Evolutionary conservation across 345 rosid species (phyloP), one percentile per base, ranked within the genome.

Genomic region (Pelargonium nanum): DNA sequence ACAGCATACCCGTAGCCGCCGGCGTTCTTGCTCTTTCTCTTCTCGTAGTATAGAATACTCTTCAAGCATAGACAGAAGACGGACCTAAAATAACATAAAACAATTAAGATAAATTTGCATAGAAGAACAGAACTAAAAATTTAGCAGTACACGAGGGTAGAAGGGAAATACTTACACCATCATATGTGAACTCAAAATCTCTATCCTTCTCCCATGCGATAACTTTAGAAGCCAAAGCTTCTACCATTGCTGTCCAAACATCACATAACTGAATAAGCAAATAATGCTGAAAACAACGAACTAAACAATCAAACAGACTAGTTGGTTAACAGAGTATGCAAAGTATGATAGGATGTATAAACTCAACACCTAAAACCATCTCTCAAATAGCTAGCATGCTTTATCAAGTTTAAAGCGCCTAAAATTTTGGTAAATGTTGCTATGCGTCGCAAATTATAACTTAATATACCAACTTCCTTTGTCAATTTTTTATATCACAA

Each of bases 1-100:
- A 23, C 40, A 60, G 17, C 34, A 12, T 88, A 94, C 97, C 68
- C 96, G 74, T 68, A 83, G 84, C 64, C 97, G 79, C 68, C 93
- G 86, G 34, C 72, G 87, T 72, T 94, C 97, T 83, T 94, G 88
- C 71, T 94, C 99, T 76, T 86, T 94, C 82, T 94, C 99, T 53
- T 94, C 81, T 51, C 93, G 77, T 45, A 85, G 72, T 58, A 86
- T 70, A 54, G 68, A 82, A 65, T 90, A 85, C 60, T 94, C 93
- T 69, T 90, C 96, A 62, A 94, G 91, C 97, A 90, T 88, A 4
- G 95, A 80, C 54, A 94, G 91, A 22, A 94, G 77, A 65, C 80
- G 89, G 66, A 86, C 70, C 99, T 40, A 17, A 28, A 28, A 28
- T 28, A 28, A 28, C 32, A 28, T 7, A n/a, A n/a, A n/a, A n/a